These are phyloP conservation scores for Rossbeevera mucosa DNA, from an alignment of 768 basidiomycete species.

Conservation along the genomic window DNA sequence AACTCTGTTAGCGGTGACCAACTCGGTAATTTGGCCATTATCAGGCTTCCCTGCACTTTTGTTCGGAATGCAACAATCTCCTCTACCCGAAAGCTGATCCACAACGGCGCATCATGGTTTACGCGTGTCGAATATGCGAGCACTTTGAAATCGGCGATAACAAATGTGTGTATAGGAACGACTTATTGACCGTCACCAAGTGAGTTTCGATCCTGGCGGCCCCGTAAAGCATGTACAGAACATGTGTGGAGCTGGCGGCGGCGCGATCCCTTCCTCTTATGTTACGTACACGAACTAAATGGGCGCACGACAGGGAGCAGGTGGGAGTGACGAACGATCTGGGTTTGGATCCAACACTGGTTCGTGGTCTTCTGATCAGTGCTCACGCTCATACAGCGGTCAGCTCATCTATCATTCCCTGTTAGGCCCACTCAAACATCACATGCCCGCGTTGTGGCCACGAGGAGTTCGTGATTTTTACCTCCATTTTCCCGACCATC, in stretches of 20 bases:
- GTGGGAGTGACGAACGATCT: constrained; percentile 87
- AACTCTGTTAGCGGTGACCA: constrained; percentile 1
- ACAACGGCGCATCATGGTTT: constrained; percentile 79
- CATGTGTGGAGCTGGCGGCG: constrained; percentile 8
- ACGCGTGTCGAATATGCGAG: constrained; percentile 85
- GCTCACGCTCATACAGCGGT: background rate
- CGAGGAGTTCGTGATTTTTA: constrained; percentile 61
- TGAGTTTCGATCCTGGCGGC: constrained; percentile 33
- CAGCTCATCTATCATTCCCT: background rate
- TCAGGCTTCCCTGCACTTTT: constrained; percentile 85
- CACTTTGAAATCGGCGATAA: constrained; percentile 85
- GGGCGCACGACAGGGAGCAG: constrained; percentile 63
- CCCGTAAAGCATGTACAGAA: background rate
- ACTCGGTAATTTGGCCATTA: background rate
- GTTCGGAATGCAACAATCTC: constrained; percentile 92
- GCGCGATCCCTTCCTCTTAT: constrained; percentile 3
- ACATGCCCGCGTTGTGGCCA: constrained; percentile 77
- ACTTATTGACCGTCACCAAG: constrained; percentile 91
- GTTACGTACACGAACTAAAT: background rate
- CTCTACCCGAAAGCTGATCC: constrained; percentile 91
- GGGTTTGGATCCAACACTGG: constrained; percentile 85
- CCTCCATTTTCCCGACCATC: background rate
- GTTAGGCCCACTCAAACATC: constrained; percentile 78
- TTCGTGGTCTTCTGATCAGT: constrained; percentile 28
- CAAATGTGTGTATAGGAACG: constrained; percentile 89